phyloP scores from a whole-genome alignment of 495 filamentous ascomycete species.

The Chaetomium cochliodes region DNA sequence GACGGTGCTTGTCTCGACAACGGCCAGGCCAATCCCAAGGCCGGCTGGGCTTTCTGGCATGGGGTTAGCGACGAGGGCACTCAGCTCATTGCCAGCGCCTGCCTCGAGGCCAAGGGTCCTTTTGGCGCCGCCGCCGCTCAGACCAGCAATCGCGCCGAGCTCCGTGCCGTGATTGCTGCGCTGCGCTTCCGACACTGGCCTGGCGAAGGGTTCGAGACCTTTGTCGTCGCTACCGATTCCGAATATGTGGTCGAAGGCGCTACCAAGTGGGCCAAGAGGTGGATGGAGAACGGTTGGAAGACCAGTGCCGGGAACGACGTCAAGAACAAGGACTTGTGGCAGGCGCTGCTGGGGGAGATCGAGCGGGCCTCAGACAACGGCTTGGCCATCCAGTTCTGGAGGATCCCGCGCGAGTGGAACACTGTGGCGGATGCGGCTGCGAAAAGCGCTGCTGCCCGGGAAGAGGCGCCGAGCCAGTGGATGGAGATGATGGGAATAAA shows the following conservation, averaged over 20 bases:
- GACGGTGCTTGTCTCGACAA: conserved; percentile 44
- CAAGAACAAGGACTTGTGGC: conserved; percentile 48
- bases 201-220: conserved; percentile 38
- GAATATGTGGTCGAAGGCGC: conserved; percentile 44
- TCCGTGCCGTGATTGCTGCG: conserved; percentile 44
- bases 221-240: conserved; percentile 51
- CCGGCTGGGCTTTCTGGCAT: conserved; percentile 39
- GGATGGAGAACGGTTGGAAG: conserved; percentile 45
- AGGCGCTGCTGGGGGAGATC: conserved; percentile 41
- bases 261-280: conserved; percentile 42
- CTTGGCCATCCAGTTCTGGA: conserved; percentile 45
- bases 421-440: conserved; percentile 42
- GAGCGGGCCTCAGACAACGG: conserved; percentile 28
- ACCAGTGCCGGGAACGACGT: conserved; percentile 27
- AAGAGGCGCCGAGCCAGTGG: conserved; percentile 13
- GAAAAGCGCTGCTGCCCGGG: conserved; percentile 34
- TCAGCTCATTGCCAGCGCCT: conserved; percentile 20
- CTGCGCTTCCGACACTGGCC: conserved; percentile 39
- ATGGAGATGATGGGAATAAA: background rate
- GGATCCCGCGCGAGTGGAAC: conserved; percentile 44
- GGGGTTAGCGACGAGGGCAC: conserved; percentile 14
- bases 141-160: conserved; percentile 49
- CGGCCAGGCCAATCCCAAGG: conserved; percentile 32
- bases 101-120: conserved; percentile 39
- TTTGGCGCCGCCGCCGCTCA: conserved; percentile 33